These are phyloP conservation scores for Neurospora intermedia DNA, from an alignment of 495 filamentous ascomycete species.

Conservation along the genomic window DNA sequence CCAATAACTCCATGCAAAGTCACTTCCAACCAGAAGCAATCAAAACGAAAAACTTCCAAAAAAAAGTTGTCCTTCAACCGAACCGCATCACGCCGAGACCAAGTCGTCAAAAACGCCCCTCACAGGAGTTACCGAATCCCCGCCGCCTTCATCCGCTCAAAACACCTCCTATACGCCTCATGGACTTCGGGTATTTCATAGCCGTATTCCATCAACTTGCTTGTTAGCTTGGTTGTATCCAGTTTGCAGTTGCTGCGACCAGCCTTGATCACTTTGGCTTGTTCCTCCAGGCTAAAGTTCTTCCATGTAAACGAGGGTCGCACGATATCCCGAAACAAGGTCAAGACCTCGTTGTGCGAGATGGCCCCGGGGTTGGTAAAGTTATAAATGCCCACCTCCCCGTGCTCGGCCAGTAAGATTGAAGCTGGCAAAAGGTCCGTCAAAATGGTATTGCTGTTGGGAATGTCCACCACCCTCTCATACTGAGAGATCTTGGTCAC, in stretches of 20 bases:
- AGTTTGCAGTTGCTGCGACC: slow-evolving; percentile 54
- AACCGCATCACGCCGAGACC: background rate
- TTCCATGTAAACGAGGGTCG: slow-evolving; percentile 52
- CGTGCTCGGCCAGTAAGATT: slow-evolving; percentile 48
- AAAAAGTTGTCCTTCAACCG: background rate
- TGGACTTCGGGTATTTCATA: slow-evolving; percentile 51
- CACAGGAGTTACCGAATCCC: slow-evolving; percentile 29
- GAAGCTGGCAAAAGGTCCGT: slow-evolving; percentile 51
- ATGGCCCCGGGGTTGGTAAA: slow-evolving; percentile 60
- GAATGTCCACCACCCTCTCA: slow-evolving; percentile 52
- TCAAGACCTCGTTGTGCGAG: slow-evolving; percentile 55
- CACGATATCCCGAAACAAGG: slow-evolving; percentile 50
- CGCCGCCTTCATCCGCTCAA: slow-evolving; percentile 53
- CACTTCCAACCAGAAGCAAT: background rate
- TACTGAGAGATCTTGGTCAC: slow-evolving; percentile 59
- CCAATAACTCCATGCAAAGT: background rate
- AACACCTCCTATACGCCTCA: slow-evolving; percentile 49
- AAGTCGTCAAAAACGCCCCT: background rate
- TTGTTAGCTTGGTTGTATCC: slow-evolving; percentile 48
- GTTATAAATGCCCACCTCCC: slow-evolving; percentile 54
- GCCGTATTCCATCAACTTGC: slow-evolving; percentile 48
- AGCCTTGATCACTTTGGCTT: slow-evolving; percentile 56
- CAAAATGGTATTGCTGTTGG: slow-evolving; percentile 58
- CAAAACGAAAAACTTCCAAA: background rate
- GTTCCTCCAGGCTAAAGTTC: slow-evolving; percentile 56